phyloP scores from a whole-genome alignment of 345 rosid species.

The Corchorus olitorius region DNA sequence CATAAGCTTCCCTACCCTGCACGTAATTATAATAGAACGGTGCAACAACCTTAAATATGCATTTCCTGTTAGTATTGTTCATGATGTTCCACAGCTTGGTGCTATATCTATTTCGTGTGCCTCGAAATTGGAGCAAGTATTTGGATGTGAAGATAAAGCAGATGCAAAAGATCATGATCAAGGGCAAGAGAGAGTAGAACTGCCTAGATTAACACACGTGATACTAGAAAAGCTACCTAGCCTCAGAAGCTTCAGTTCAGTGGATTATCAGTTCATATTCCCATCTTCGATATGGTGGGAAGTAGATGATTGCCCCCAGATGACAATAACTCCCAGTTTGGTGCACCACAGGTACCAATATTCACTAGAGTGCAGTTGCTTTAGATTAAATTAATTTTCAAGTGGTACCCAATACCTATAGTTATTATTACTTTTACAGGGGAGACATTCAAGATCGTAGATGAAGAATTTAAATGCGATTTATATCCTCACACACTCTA shows the following conservation, averaged over 20 bases:
- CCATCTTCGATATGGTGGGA: not conserved
- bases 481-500: too few species aligned
- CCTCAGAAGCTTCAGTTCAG: not conserved
- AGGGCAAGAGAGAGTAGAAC: not conserved
- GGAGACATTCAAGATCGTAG: too few species aligned
- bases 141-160: not conserved
- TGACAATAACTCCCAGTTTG: not conserved
- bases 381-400: too few species aligned
- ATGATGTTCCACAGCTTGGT: not conserved
- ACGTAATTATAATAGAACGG: not conserved
- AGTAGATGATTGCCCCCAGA: not conserved
- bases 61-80: not conserved
- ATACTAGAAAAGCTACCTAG: not conserved
- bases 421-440: too few species aligned
- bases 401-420: too few species aligned
- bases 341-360: too few species aligned
- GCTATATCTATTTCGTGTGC: not conserved
- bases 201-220: not conserved
- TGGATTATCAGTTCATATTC: not conserved
- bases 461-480: too few species aligned
- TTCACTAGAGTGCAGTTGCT: too few species aligned
- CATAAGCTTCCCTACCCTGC: not conserved
- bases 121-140: not conserved
- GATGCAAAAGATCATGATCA: too few species aligned
- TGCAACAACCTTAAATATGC: not conserved